Base-by-base conservation (phyloP, 768 basidiomycete species). In the Naematelia aurantialba region DNA sequence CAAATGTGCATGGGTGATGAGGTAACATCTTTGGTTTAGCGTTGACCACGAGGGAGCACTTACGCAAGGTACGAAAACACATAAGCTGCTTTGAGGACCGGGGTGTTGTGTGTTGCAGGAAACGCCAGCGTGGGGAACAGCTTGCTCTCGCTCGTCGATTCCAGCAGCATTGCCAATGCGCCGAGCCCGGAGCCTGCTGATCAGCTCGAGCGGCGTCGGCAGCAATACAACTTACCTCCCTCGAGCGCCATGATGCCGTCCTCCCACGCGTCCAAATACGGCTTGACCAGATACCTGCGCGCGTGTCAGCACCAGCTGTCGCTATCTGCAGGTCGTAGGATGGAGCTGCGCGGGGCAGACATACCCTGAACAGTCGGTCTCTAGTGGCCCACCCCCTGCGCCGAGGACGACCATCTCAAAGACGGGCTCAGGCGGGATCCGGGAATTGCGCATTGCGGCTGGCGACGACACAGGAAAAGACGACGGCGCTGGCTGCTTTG, bases 1-100 rank as follows among this genome's bases (percentile, higher is more conserved):
- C 25, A 97, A 78, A 76, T 98, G 93, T 0, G 89, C 87, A 72
- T 94, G 92, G 4, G 89, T 88, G 66, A 96, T 80, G 60, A 93
- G 81, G 70, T 88, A 94, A 64, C 85, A 89, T 61, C 90, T 92
- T 22, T 12, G n/a, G 34, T 21, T 30, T 49, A 53, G 55, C 47
- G 51, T 29, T 25, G 45, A 55, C 25, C 25, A 45, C 19, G 39
- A 30, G 13, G 44, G 27, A 31, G 10, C 1, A 70, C 73, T 66
- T 42, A 78, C 75, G 71, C 52, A 12, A 78, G 62, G 24, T 61
- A 66, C 2, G 73, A 69, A 44, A 75, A 78, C 4, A 78, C 54
- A 52, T 74, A 69, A 2, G 69, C 74, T 4, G 76, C 76, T 50
- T 66, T 67, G 17, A 70, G 44, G 0, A 76, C 21, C 0, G 76